These are phyloP conservation scores for Scheffersomyces stambukii DNA, from an alignment of 1,139 yeast species.

Conservation along the genomic window DNA sequence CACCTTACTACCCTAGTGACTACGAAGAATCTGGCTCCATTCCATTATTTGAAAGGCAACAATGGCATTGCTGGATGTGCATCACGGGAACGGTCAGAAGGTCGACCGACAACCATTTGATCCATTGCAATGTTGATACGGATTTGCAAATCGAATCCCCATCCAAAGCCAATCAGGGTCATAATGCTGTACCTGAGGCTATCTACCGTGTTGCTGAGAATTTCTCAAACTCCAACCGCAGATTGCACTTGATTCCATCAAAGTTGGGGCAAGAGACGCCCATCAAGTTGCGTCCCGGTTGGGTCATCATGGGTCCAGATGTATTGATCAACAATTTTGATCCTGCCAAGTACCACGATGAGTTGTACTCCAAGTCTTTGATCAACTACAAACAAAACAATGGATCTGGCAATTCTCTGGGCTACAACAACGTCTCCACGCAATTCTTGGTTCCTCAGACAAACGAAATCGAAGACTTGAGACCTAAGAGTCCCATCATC, in stretches of 20 bases:
- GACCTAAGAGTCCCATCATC: constrained; percentile 73
- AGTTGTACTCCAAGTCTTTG: constrained; percentile 29
- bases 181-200: constrained; percentile 61
- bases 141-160: constrained; percentile 63
- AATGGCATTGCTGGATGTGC: constrained; percentile 98
- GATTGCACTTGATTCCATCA: constrained; percentile 81
- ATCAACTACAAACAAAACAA: constrained; percentile 22
- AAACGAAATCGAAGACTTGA: constrained; percentile 67
- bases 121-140: constrained; percentile 90
- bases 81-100: constrained; percentile 91
- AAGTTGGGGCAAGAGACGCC: constrained; percentile 59
- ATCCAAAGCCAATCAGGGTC: constrained; percentile 6
- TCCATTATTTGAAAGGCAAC: constrained; percentile 41
- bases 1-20: constrained; percentile 55
- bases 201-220: constrained; percentile 86
- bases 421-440: constrained; percentile 9
- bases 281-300: constrained; percentile 73
- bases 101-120: constrained; percentile 75
- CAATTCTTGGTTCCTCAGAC: constrained; percentile 58
- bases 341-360: constrained; percentile 29
- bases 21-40: constrained; percentile 9
- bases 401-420: constrained; percentile 1
- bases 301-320: constrained; percentile 91
- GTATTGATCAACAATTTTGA: constrained; percentile 66
- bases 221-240: constrained; percentile 74